These are phyloP conservation scores for Cordyceps javanica DNA, from an alignment of 2,329 filamentous ascomycete species.

Conservation along the genomic window DNA sequence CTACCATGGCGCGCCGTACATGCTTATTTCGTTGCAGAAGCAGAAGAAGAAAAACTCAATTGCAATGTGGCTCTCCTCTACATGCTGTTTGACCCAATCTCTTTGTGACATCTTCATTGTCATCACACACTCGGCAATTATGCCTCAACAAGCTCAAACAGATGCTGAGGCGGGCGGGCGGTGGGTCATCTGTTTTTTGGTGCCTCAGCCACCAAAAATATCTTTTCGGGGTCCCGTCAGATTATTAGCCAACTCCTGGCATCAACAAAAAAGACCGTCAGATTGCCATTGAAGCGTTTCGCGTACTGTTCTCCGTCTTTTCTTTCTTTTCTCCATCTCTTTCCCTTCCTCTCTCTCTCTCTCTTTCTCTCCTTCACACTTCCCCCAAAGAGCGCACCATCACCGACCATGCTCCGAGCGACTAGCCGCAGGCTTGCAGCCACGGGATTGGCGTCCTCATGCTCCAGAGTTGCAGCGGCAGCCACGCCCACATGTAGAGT, in stretches of 20 bases:
- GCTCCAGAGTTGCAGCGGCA: conserved; percentile 4
- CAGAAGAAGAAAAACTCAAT: too few relatives aligned
- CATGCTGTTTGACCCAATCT: too few relatives aligned
- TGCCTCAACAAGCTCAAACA: too few relatives aligned
- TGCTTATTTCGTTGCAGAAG: too few relatives aligned
- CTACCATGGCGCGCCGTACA: too few relatives aligned
- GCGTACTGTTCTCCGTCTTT: not conserved
- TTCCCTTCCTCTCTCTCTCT: not conserved
- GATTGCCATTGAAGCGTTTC: conserved; percentile 7
- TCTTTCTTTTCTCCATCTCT: not conserved
- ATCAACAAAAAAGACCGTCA: conserved; percentile 1
- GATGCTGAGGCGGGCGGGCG: too few relatives aligned
- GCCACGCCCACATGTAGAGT: conserved; percentile 8
- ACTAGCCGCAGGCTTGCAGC: conserved; percentile 6
- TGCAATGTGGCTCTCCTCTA: too few relatives aligned
- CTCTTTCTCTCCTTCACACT: not conserved
- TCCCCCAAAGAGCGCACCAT: not conserved
- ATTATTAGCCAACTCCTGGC: conserved; percentile 2
- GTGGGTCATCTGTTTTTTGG: too few relatives aligned
- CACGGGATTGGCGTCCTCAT: conserved; percentile 1
- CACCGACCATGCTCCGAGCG: conserved; percentile 1
- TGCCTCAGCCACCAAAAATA: not conserved
- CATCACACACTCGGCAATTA: too few relatives aligned
- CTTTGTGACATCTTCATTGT: too few relatives aligned
- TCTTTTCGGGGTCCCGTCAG: conserved; percentile 2